Percentiles rank a stretch among this genome's conserved stretches.
Evolutionary conservation across 176 grass and related monocot genomes (phyloP).

Genomic region (Paspalum notatum): DNA sequence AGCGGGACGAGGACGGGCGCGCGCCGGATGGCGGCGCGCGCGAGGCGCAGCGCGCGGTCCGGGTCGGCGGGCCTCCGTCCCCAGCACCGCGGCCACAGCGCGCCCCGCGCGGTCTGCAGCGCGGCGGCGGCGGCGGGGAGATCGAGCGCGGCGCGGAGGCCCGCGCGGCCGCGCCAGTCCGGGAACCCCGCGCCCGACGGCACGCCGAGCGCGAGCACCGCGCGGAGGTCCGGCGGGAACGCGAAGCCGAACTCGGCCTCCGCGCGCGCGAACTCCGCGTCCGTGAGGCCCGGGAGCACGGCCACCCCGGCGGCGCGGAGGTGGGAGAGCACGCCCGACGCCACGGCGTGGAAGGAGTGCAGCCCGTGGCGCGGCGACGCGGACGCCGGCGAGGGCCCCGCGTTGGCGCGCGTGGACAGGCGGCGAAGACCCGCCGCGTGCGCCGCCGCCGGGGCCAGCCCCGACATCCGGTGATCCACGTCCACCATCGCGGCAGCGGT

Average conservation of each 20-base stretch:
- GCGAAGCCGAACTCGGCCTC: constrained; percentile 82
- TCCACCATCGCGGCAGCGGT: constrained; percentile 60
- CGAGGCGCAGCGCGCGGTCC: constrained; percentile 61
- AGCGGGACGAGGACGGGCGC: constrained; percentile 77
- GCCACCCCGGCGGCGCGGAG: constrained; percentile 59
- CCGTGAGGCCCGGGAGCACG: constrained; percentile 63
- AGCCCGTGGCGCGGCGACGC: constrained; percentile 61
- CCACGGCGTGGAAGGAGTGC: constrained; percentile 69
- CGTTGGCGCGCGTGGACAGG: constrained; percentile 77
- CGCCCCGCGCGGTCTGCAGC: constrained; percentile 55
- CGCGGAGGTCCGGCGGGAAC: constrained; percentile 92
- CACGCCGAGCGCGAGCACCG: constrained; percentile 68
- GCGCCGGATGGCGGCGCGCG: constrained; percentile 68
- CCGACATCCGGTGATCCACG: constrained; percentile 68
- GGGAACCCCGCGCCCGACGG: constrained; percentile 74
- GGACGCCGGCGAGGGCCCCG: constrained; percentile 47
- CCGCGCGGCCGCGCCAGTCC: constrained; percentile 62
- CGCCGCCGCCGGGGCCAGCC: constrained; percentile 47
- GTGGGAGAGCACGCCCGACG: constrained; percentile 54
- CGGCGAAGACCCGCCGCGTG: constrained; percentile 78
- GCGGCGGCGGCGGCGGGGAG: constrained; percentile 65
- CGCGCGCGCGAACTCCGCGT: constrained; percentile 63
- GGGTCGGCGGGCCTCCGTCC: constrained; percentile 61
- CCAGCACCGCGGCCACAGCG: constrained; percentile 87
- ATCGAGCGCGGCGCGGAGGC: constrained; percentile 52